These are phyloP conservation scores for Aspergillus amoenus DNA, from an alignment of 2,329 filamentous ascomycete genomes.

Conservation along the genomic window DNA sequence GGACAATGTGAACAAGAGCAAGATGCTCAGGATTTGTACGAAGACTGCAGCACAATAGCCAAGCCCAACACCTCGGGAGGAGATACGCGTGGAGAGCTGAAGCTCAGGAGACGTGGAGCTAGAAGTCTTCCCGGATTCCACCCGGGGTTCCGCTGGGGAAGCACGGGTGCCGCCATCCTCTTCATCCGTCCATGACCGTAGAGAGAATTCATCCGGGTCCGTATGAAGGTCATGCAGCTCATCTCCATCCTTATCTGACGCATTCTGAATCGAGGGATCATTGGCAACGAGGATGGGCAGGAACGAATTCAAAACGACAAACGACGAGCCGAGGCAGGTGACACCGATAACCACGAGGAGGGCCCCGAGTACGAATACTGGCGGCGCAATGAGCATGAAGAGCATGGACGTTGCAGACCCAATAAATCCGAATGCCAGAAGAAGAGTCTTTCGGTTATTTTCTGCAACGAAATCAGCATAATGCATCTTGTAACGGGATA, in stretches of 20 bases:
- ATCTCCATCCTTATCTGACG: constrained; percentile 13
- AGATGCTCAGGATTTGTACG: constrained; percentile 75
- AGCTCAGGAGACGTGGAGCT: constrained; percentile 59
- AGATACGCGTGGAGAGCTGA: constrained; percentile 80
- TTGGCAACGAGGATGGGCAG: constrained; percentile 82
- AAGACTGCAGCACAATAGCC: constrained; percentile 83
- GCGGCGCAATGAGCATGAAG: constrained; percentile 75
- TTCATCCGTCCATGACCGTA: constrained; percentile 20
- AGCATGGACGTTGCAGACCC: constrained; percentile 81
- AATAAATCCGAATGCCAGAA: constrained; percentile 75
- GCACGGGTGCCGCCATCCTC: constrained; percentile 23
- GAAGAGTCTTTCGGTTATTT: constrained; percentile 71
- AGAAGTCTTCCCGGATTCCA: not conserved
- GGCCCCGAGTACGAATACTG: constrained; percentile 73
- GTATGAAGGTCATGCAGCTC: constrained; percentile 26
- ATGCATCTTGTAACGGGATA: not conserved
- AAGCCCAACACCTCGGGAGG: constrained; percentile 82
- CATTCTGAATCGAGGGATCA: constrained; percentile 57
- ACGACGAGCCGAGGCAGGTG: constrained; percentile 84
- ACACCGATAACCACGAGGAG: constrained; percentile 82
- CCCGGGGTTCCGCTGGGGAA: not conserved
- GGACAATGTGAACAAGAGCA: constrained; percentile 61
- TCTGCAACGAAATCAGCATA: constrained; percentile 22
- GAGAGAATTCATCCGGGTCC: constrained; percentile 14
- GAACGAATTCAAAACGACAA: constrained; percentile 89